Evolutionary conservation across 2,329 filamentous ascomycete species (phyloP), one percentile per base, ranked within the genome.

Genomic region (Emergomyces orientalis): DNA sequence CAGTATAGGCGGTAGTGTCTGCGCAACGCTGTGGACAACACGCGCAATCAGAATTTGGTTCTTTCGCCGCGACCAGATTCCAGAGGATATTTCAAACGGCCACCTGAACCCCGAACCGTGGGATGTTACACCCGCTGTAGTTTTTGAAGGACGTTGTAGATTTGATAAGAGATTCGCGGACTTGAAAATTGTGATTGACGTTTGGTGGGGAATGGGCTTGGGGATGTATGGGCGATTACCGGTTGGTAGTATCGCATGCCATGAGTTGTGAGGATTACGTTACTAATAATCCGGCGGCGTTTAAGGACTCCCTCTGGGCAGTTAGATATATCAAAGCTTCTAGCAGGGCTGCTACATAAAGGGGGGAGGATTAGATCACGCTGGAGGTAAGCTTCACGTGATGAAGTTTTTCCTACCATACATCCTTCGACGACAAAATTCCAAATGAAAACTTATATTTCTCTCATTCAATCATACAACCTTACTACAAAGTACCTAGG

Each of bases 121-220:
- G 73, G 77, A 77, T 43, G 17, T 17, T 2, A 76, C 69, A 11
- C 79, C 81, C 0, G 77, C 76, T 64, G 78, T 77, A 0, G 70
- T 78, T 63, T 78, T 81, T 60, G 63, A 73, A 63, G 74, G 75
- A n/a, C 65, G 73, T 25, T 79, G 77, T 67, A 71, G 76, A 60
- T 73, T 80, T 30, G 70, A 71, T 41, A 68, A 69, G 11, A 73
- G 74, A n/a, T 79, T 80, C 69, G 71, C 71, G 54, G 61, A 73
- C 9, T 74, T 78, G 62, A 71, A 74, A 22, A 74, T 79, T 57
- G 72, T 82, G 27, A 78, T 84, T 62, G 79, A 81, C 80, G 0
- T 83, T 84, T 71, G 84, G 81, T 64, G 82, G 82, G 41, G 79
- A 81, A 61, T 84, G 82, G 81, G 81, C 82, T n/a, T 8, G 81